Conservation (phyloP, 2,329 filamentous ascomycete genomes). For the Hypoxylon sp. region DNA sequence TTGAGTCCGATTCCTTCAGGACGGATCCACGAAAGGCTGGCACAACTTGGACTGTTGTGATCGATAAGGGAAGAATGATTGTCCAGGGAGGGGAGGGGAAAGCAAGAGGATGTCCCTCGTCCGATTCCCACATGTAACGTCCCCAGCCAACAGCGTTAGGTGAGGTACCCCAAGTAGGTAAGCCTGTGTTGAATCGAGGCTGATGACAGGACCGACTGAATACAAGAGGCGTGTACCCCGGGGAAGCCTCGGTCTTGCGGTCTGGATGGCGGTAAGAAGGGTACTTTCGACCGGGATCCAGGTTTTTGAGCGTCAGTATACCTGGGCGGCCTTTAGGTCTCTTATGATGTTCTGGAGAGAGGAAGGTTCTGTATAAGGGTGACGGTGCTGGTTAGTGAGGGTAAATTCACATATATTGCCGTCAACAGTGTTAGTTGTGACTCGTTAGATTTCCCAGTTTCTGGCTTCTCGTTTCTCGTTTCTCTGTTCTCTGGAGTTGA, state of each 20-base stretch:
- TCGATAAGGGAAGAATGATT: conserved; percentile 41
- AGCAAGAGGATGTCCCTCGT: conserved; percentile 33
- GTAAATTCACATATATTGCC: conserved; percentile 26
- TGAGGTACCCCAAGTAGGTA: conserved; percentile 36
- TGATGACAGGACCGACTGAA: conserved; percentile 31
- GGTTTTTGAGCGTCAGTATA: conserved; percentile 15
- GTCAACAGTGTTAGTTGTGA: conserved; percentile 15
- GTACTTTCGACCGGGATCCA: conserved; percentile 15
- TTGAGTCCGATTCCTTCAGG: conserved; percentile 21
- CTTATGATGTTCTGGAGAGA: conserved; percentile 1
- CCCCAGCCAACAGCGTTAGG: conserved; percentile 37
- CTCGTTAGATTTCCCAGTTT: conserved; percentile 22
- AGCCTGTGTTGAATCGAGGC: conserved; percentile 38
- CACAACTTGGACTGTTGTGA: conserved; percentile 18
- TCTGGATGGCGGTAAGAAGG: conserved; percentile 29
- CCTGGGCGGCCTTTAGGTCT: conserved; percentile 3
- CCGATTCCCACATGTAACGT: conserved; percentile 45
- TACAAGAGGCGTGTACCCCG: conserved; percentile 32
- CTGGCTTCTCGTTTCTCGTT: not conserved
- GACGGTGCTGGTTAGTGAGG: conserved; percentile 13
- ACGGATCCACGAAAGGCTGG: conserved; percentile 13
- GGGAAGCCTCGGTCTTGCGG: conserved; percentile 39
- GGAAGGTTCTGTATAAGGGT: conserved; percentile 6
- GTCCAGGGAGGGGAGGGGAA: conserved; percentile 31
- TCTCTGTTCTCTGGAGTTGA: not conserved